A percentile compares a stretch with the other conserved stretches of the same genome.
Evolutionary conservation across 768 basidiomycete genomes (phyloP).

Genomic region (Zangia roseola): DNA sequence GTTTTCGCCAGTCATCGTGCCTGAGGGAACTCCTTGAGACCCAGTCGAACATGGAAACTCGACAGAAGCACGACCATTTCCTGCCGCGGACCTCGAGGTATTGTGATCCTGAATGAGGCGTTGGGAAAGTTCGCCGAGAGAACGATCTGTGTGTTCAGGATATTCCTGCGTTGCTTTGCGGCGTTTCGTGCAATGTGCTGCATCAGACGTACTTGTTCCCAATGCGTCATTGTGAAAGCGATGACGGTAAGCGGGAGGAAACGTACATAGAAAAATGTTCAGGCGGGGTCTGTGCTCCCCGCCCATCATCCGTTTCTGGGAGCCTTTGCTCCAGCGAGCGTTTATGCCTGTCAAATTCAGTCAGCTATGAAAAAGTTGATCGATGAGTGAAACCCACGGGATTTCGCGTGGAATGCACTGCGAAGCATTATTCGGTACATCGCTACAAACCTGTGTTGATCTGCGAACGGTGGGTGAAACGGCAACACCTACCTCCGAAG

Average conservation of each 20-base stretch:
- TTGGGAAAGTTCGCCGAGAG: background rate
- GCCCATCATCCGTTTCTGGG: background rate
- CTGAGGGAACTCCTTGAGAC: background rate
- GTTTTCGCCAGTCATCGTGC: background rate
- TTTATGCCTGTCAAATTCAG: conserved; percentile 10
- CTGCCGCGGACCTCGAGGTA: conserved; percentile 4
- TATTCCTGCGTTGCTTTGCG: background rate
- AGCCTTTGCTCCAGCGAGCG: background rate
- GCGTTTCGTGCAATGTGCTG: conserved; percentile 4
- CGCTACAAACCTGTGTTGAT: background rate
- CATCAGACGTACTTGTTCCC: background rate
- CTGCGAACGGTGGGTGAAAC: conserved; percentile 10
- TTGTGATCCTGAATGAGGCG: background rate
- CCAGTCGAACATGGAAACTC: background rate
- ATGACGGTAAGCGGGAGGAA: background rate
- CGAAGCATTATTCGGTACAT: background rate
- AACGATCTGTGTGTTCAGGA: background rate
- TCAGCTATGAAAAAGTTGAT: background rate
- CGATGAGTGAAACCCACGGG: conserved; percentile 10
- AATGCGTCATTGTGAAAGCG: background rate
- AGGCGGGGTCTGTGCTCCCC: background rate
- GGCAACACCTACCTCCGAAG: conserved; percentile 17
- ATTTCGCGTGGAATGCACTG: background rate
- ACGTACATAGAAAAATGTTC: conserved; percentile 15
- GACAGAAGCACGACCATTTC: background rate